Percentiles rank a stretch among this genome's conserved stretches.
phyloP scores from a whole-genome alignment of 2,329 filamentous ascomycete species.

The Xylaria digitata region DNA sequence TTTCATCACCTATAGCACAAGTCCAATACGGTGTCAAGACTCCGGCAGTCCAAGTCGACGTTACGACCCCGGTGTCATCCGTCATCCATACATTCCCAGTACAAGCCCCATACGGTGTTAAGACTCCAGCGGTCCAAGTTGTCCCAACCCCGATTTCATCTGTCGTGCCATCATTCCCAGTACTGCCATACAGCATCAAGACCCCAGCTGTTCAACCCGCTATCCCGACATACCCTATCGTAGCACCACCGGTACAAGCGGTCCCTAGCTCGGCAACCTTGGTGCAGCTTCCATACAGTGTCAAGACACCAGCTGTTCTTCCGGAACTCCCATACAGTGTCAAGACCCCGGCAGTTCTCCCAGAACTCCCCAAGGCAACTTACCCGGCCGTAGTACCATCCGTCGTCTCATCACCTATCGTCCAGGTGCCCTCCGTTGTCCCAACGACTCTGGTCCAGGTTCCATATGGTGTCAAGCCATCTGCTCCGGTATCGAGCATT shows the following conservation, averaged over 20 bases:
- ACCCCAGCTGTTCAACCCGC: conserved; percentile 3
- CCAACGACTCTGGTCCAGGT: too few relatives aligned
- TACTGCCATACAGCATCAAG: neutral
- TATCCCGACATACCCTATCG: neutral
- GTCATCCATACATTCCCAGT: neutral
- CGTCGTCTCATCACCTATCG: too few relatives aligned
- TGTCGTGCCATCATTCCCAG: too few relatives aligned
- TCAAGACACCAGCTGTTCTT: neutral
- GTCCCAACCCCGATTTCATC: neutral
- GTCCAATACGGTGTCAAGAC: neutral
- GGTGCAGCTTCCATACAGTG: neutral
- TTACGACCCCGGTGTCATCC: neutral
- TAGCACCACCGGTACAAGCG: neutral
- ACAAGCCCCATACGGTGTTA: neutral
- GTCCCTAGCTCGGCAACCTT: too few relatives aligned
- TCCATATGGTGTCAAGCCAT: too few relatives aligned
- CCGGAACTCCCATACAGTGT: neutral
- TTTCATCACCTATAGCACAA: neutral
- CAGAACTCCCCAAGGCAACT: too few relatives aligned
- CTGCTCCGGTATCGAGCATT: too few relatives aligned
- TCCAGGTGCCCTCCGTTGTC: too few relatives aligned
- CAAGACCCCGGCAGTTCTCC: neutral
- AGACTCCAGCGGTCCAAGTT: neutral
- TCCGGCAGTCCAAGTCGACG: neutral
- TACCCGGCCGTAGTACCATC: too few relatives aligned